Conservation (phyloP, 2,329 filamentous ascomycete genomes). For the Blastomyces silverae region DNA sequence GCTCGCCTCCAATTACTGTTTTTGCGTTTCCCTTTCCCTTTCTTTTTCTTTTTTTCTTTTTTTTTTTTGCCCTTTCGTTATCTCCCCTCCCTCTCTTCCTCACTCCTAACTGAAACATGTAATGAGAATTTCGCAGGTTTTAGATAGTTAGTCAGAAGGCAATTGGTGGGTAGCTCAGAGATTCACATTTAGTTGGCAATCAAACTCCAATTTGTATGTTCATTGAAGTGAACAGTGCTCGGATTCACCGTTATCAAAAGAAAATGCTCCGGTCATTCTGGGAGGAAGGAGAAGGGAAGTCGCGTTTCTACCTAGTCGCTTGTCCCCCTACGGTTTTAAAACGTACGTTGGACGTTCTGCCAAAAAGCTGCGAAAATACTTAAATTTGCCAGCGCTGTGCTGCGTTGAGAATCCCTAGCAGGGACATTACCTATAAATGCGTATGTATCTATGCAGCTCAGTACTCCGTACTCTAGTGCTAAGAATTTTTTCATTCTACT, state of each 20-base stretch:
- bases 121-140: neutral
- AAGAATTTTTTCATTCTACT: no score
- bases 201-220: neutral
- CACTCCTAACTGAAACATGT: neutral
- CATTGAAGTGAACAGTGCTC: neutral
- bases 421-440: no score
- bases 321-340: no score
- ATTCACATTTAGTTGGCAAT: neutral
- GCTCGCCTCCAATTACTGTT: no score
- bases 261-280: neutral
- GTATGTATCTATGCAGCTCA: no score
- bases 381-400: no score
- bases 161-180: neutral
- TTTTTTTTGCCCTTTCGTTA: neutral
- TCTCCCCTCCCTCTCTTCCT: neutral
- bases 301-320: no score
- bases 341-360: no score
- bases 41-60: no score
- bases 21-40: neutral
- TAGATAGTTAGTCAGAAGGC: neutral
- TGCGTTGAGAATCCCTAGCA: no score
- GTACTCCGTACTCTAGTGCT: no score
- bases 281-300: neutral
- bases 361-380: neutral
- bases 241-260: neutral